Evolutionary conservation across 2,329 filamentous ascomycete genomes (phyloP).

Genomic region (Fusarium chaquense): DNA sequence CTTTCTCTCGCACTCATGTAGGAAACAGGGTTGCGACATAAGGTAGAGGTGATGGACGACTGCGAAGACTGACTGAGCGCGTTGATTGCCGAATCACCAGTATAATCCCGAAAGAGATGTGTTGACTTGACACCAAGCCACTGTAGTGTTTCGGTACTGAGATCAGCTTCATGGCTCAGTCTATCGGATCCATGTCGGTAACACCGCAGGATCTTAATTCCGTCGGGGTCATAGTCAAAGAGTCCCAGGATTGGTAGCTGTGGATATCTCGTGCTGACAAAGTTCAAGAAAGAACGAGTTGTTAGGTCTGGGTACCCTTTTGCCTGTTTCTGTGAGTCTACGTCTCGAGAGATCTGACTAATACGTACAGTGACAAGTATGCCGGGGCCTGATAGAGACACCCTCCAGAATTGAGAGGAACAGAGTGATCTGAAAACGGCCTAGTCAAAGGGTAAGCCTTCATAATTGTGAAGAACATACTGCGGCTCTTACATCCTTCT

Average conservation of each 20-base stretch:
- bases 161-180: constrained; percentile 69
- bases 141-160: constrained; percentile 62
- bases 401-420: constrained; percentile 66
- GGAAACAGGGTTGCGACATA: constrained; percentile 48
- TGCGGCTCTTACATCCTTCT: constrained; percentile 74
- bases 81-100: neutral
- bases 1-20: constrained; percentile 68
- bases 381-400: constrained; percentile 64
- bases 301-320: constrained; percentile 86
- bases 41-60: constrained; percentile 44
- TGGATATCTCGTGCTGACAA: constrained; percentile 61
- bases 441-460: constrained; percentile 55
- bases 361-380: constrained; percentile 73
- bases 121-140: constrained; percentile 73
- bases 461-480: accelerated
- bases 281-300: constrained; percentile 73
- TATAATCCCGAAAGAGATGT: constrained; percentile 52
- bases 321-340: constrained; percentile 61
- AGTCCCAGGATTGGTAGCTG: constrained; percentile 71
- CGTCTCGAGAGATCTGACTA: accelerated
- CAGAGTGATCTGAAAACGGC: constrained; percentile 80
- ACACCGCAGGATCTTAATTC: constrained; percentile 77
- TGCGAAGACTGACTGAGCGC: constrained; percentile 26
- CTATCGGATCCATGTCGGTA: constrained; percentile 78
- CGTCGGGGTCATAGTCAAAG: constrained; percentile 82